These are phyloP conservation scores for Populus ilicifolia DNA, from an alignment of 345 rosid genomes.

Conservation along the genomic window DNA sequence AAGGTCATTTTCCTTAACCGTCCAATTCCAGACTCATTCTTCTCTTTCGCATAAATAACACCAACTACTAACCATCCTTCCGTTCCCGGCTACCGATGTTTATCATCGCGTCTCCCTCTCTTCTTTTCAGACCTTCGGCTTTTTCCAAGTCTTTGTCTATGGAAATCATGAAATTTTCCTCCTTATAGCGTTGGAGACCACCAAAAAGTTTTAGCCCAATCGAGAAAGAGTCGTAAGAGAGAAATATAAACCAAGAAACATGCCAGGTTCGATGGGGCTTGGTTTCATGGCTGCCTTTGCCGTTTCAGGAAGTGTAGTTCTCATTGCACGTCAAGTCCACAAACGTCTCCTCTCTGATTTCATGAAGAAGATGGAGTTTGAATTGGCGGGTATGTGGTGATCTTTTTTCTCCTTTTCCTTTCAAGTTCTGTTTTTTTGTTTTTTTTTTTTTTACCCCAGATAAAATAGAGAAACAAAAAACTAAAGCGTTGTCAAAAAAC, in stretches of 20 bases:
- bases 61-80: not conserved
- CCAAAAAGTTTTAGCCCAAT: not conserved
- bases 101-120: not conserved
- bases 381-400: conserved; percentile 39
- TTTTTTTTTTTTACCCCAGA: not conserved
- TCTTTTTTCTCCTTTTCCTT: not conserved
- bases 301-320: conserved; percentile 71
- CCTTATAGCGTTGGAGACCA: not conserved
- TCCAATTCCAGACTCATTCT: not conserved
- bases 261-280: conserved; percentile 43
- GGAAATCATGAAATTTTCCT: not conserved
- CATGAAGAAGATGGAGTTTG: conserved; percentile 60
- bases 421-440: no score
- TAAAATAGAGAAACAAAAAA: not conserved
- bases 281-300: conserved; percentile 69
- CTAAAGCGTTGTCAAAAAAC: not conserved
- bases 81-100: not conserved
- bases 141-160: not conserved
- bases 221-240: not conserved
- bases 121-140: not conserved
- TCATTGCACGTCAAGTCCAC: conserved; percentile 55
- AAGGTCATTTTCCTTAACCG: not conserved
- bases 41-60: not conserved
- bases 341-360: conserved; percentile 68
- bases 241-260: not conserved